These are phyloP conservation scores for Geoglossum glabrum DNA, from an alignment of 495 filamentous ascomycete genomes.

Conservation along the genomic window DNA sequence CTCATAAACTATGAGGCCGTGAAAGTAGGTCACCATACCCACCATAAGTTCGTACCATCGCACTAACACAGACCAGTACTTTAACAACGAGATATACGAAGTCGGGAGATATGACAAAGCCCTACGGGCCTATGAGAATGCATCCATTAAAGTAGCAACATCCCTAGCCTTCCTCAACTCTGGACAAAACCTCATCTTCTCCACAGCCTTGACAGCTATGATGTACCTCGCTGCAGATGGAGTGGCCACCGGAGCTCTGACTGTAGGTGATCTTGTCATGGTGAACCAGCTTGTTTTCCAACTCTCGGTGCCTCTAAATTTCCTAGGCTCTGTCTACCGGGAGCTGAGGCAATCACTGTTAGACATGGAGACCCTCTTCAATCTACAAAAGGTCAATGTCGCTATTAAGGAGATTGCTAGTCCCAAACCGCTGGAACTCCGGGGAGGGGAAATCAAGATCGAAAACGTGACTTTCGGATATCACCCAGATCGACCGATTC, in stretches of 20 bases:
- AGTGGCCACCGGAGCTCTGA: constrained; percentile 58
- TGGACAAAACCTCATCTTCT: constrained; percentile 98
- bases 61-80: constrained; percentile 33
- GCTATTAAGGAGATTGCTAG: constrained; percentile 55
- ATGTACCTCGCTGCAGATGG: constrained; percentile 91
- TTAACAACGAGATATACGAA: constrained; percentile 95
- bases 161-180: constrained; percentile 82
- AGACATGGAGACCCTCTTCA: constrained; percentile 98
- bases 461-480: constrained; percentile 94
- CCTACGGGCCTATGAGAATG: constrained; percentile 69
- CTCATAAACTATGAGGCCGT: constrained; percentile 98
- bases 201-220: constrained; percentile 84
- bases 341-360: constrained; percentile 85
- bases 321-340: constrained; percentile 85
- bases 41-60: not conserved
- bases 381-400: constrained; percentile 94
- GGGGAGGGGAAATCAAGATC: constrained; percentile 76
- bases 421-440: constrained; percentile 50
- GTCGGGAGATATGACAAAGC: constrained; percentile 78
- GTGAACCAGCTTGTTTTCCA: constrained; percentile 98
- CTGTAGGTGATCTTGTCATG: constrained; percentile 94
- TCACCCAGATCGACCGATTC: constrained; percentile 65
- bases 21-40: constrained; percentile 25
- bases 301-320: constrained; percentile 88
- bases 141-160: constrained; percentile 89